phyloP scores from a whole-genome alignment of 2,329 filamentous ascomycete genomes.

The Cercospora nicotianae region DNA sequence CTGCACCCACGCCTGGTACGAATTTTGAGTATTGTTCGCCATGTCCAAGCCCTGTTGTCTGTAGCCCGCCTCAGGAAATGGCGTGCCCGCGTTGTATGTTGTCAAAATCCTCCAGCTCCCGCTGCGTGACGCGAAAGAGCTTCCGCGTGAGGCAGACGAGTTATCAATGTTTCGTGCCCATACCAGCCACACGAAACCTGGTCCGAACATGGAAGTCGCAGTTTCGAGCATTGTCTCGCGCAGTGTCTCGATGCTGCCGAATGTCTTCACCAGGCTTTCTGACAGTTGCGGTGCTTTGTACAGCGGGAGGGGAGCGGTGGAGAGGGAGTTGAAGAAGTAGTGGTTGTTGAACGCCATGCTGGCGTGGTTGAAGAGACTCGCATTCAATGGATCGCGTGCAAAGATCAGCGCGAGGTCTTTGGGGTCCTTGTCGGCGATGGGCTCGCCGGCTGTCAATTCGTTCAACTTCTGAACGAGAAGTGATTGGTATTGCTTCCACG shows the following conservation, averaged over 20 bases:
- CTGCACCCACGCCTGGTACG: constrained; percentile 26
- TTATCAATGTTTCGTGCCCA: constrained; percentile 32
- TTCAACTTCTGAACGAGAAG: constrained; percentile 76
- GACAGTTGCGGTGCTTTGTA: constrained; percentile 61
- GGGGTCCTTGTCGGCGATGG: constrained; percentile 60
- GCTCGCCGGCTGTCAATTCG: constrained; percentile 66
- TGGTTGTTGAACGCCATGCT: constrained; percentile 93
- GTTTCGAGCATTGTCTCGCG: constrained; percentile 76
- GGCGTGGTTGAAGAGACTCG: constrained; percentile 89
- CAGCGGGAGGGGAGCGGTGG: constrained; percentile 34
- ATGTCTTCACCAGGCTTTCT: constrained; percentile 64
- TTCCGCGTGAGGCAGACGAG: constrained; percentile 19
- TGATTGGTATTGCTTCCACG: constrained; percentile 81
- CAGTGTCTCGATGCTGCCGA: constrained; percentile 81
- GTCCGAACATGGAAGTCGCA: constrained; percentile 89
- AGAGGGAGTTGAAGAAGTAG: constrained; percentile 67
- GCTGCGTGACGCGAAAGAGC: constrained; percentile 43
- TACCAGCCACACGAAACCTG: constrained; percentile 95
- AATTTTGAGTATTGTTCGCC: constrained; percentile 56
- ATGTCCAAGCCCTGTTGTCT: constrained; percentile 68
- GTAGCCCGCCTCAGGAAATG: constrained; percentile 82
- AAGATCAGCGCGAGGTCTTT: constrained; percentile 71
- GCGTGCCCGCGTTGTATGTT: constrained; percentile 90
- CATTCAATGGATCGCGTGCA: constrained; percentile 74
- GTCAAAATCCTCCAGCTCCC: constrained; percentile 67